Evolutionary conservation across 805 yeast genomes (phyloP).

Genomic region (Suhomyces canberraensis): DNA sequence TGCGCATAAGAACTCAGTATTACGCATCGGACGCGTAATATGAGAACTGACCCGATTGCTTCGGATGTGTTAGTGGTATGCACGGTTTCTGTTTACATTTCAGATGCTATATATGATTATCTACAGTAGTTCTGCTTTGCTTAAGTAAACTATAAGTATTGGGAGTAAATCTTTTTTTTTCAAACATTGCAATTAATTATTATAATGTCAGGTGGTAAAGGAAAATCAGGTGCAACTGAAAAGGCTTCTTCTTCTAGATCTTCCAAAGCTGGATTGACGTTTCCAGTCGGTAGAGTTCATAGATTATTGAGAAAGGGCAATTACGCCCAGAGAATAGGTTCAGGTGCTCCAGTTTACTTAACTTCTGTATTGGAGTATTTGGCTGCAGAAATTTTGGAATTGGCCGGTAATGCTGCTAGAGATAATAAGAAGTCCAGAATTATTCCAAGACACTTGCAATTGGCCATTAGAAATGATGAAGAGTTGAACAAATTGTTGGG

Average conservation of each 20-base stretch:
- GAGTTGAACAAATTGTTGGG: constrained; percentile 91
- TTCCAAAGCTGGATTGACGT: constrained; percentile 96
- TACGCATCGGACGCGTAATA: not conserved
- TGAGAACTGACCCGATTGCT: too few relatives aligned
- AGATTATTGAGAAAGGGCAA: constrained; percentile 94
- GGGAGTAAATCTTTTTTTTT: too few relatives aligned
- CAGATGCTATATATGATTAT: too few relatives aligned
- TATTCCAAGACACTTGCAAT: constrained; percentile 97
- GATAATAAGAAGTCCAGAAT: constrained; percentile 66
- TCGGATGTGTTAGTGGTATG: too few relatives aligned
- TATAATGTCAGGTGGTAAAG: constrained; percentile 79
- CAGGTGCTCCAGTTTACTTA: constrained; percentile 98
- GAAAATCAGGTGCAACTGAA: constrained; percentile 85
- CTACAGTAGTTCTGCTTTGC: too few relatives aligned
- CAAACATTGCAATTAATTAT: constrained; percentile 8
- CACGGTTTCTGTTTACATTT: constrained; percentile 1
- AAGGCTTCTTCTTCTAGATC: constrained; percentile 98
- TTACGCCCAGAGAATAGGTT: constrained; percentile 98
- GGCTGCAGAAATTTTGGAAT: constrained; percentile 96
- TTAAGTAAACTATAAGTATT: too few relatives aligned
- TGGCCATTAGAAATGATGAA: constrained; percentile 98
- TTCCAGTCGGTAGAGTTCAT: constrained; percentile 99
- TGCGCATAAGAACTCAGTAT: not conserved
- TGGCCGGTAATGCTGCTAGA: constrained; percentile 98
- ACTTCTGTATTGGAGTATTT: constrained; percentile 96